Conservation (phyloP, 139 green algal species). For the Monoraphidium neglectum region DNA sequence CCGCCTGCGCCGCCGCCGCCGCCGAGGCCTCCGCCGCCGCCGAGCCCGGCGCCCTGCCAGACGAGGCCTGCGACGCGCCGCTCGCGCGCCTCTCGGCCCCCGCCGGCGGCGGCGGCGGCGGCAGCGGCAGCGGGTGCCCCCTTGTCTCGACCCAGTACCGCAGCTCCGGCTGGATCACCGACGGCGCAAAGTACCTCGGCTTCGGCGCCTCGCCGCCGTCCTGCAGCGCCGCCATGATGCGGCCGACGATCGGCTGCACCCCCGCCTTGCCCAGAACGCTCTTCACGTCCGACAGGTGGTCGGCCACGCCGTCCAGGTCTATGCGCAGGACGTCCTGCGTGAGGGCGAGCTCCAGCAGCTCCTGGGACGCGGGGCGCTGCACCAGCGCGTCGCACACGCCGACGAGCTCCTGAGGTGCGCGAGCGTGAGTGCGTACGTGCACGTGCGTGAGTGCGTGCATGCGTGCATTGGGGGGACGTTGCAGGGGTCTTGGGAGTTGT, state of each 20-base stretch:
- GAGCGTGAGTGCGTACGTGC: background rate
- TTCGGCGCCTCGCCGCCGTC: slow-evolving; percentile 7
- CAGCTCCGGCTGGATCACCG: slow-evolving; percentile 34
- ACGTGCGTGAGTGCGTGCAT: background rate
- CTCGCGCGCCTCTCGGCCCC: too few relatives aligned
- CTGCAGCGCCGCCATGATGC: slow-evolving; percentile 21
- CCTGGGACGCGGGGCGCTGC: slow-evolving; percentile 12
- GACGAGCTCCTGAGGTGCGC: slow-evolving; percentile 27
- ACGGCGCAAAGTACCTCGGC: slow-evolving; percentile 28
- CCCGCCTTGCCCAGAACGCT: slow-evolving; percentile 11
- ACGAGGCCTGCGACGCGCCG: too few relatives aligned
- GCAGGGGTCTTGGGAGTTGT: too few relatives aligned
- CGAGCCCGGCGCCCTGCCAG: background rate
- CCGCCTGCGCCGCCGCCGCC: background rate
- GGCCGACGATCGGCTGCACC: slow-evolving; percentile 16
- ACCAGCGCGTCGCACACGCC: slow-evolving; percentile 1
- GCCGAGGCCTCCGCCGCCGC: background rate
- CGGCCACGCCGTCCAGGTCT: too few relatives aligned
- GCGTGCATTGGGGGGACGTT: background rate
- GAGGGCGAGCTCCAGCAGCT: slow-evolving; percentile 36
- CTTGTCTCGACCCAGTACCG: slow-evolving; percentile 10
- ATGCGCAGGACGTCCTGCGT: slow-evolving; percentile 8
- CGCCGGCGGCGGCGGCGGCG: background rate
- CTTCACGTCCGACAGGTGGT: slow-evolving; percentile 30
- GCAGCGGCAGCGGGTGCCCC: slow-evolving; percentile 2